Evolutionary conservation across 2,329 filamentous ascomycete genomes (phyloP).

Genomic region (Colletotrichum ledebouriae): DNA sequence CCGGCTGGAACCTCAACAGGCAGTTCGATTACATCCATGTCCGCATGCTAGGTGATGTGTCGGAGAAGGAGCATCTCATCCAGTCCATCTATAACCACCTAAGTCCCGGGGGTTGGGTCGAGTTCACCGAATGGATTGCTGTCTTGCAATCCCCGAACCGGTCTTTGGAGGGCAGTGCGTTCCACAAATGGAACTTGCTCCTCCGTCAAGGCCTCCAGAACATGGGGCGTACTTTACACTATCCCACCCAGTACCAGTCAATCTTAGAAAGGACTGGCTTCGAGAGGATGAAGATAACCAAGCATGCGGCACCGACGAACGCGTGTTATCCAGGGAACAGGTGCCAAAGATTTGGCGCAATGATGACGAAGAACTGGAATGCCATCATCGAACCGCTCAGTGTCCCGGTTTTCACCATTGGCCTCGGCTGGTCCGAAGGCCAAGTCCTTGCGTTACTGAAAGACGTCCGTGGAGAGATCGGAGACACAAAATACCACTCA

Average conservation of each 20-base stretch:
- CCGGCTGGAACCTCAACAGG: slow-evolving; percentile 47
- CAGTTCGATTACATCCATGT: slow-evolving; percentile 51
- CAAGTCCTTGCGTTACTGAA: slow-evolving; percentile 52
- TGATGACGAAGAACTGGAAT: slow-evolving; percentile 49
- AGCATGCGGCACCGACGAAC: slow-evolving; percentile 48
- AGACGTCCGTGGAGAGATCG: slow-evolving; percentile 52
- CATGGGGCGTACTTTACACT: slow-evolving; percentile 51
- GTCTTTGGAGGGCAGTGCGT: slow-evolving; percentile 49
- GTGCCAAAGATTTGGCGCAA: slow-evolving; percentile 47
- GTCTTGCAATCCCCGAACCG: slow-evolving; percentile 50
- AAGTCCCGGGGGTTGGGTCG: slow-evolving; percentile 42
- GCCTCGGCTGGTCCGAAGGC: slow-evolving; percentile 51
- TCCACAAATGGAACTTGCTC: slow-evolving; percentile 49
- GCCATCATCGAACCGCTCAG: slow-evolving; percentile 47
- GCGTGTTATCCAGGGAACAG: slow-evolving; percentile 49
- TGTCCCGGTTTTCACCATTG: slow-evolving; percentile 55
- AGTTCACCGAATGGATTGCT: slow-evolving; percentile 53
- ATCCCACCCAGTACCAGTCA: slow-evolving; percentile 46
- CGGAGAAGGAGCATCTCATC: slow-evolving; percentile 46
- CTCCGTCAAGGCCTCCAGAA: slow-evolving; percentile 47
- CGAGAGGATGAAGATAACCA: slow-evolving; percentile 46
- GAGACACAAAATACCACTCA: slow-evolving; percentile 51
- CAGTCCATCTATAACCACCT: slow-evolving; percentile 51
- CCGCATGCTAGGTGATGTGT: slow-evolving; percentile 50
- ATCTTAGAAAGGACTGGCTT: slow-evolving; percentile 47